Evolutionary conservation across 2,329 filamentous ascomycete genomes (phyloP).

Genomic region (Aspergillus sojae): DNA sequence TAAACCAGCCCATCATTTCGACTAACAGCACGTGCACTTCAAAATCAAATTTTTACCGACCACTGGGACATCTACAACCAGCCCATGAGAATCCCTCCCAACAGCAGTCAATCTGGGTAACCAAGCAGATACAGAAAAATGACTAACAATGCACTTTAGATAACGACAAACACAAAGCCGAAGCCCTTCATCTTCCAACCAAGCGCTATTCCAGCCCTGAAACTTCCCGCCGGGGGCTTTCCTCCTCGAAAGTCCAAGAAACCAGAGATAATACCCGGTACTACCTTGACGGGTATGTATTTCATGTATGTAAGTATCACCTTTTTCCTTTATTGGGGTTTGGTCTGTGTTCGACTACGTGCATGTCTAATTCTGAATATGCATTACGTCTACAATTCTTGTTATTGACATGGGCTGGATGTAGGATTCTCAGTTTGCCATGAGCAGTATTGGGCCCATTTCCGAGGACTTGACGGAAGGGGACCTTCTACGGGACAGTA

Average conservation of each 20-base stretch:
- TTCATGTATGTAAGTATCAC: slow-evolving; percentile 22
- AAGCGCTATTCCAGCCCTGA: slow-evolving; percentile 19
- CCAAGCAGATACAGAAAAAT: neutral
- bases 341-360: neutral
- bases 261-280: slow-evolving; percentile 14
- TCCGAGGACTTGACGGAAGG: neutral
- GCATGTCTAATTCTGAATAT: neutral
- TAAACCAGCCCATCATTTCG: neutral
- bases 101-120: neutral
- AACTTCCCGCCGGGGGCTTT: slow-evolving; percentile 15
- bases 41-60: too few species aligned
- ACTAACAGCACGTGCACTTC: neutral
- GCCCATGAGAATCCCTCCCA: neutral
- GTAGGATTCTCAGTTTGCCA: neutral
- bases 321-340: neutral
- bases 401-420: neutral
- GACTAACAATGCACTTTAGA: slow-evolving; percentile 9
- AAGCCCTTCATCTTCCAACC: slow-evolving; percentile 21
- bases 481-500: neutral
- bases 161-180: slow-evolving; percentile 19
- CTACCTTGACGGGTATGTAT: slow-evolving; percentile 25
- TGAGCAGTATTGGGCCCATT: neutral
- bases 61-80: neutral
- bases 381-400: neutral
- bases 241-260: slow-evolving; percentile 12